These are phyloP conservation scores for Eruca vesicaria DNA, from an alignment of 441 rosid species.

Conservation along the genomic window DNA sequence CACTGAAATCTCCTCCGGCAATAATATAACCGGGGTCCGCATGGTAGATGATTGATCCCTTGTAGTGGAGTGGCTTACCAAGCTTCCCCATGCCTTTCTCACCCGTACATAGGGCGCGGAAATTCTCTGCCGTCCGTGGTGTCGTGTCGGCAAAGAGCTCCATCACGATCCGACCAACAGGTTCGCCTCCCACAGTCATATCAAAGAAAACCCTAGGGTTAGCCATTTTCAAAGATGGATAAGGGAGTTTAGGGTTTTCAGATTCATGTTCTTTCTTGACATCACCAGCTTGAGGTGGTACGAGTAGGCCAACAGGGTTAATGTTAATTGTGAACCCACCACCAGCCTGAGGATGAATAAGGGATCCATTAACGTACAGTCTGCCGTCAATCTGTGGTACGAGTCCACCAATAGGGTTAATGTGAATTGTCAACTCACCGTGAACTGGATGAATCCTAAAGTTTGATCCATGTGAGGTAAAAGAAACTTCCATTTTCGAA, in stretches of 20 bases:
- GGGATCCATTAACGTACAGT: not conserved
- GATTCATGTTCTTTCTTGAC: not conserved
- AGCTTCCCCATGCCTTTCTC: not conserved
- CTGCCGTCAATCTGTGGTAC: not conserved
- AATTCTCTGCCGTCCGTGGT: conserved; percentile 3
- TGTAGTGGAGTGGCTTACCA: not conserved
- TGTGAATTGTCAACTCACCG: not conserved
- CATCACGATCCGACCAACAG: conserved; percentile 13
- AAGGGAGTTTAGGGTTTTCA: not conserved
- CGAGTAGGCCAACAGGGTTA: not conserved
- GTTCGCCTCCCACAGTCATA: not conserved
- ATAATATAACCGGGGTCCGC: not conserved
- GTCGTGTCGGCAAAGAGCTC: conserved; percentile 23
- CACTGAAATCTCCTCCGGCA: not conserved
- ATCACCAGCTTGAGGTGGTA: not conserved
- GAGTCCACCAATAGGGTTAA: not conserved
- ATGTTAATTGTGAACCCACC: not conserved
- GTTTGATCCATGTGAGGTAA: not conserved
- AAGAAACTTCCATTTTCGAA: not conserved
- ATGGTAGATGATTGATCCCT: not conserved
- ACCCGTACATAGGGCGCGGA: not conserved
- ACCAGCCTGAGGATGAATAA: not conserved
- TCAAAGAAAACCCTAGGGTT: conserved; percentile 21
- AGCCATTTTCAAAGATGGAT: not conserved
- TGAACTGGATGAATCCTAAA: not conserved